A percentile compares a stretch with the other conserved stretches of the same genome.
Conservation (phyloP, 805 yeast genomes). For the Saturnispora mendoncae region DNA sequence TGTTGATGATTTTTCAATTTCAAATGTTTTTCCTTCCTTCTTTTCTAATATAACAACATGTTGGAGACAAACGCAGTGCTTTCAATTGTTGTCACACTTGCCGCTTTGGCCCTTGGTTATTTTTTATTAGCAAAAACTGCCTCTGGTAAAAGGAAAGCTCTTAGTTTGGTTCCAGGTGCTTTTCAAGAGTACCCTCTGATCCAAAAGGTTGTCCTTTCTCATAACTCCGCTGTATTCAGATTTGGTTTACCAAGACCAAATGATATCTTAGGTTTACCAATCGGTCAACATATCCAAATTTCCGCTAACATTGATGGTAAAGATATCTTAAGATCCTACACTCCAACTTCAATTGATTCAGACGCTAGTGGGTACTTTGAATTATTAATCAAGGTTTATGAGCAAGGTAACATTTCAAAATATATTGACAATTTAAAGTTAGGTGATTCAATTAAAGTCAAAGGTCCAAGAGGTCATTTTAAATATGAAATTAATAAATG, state of each 20-base stretch:
- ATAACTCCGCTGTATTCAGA: constrained; percentile 75
- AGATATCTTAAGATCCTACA: constrained; percentile 78
- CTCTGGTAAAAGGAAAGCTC: constrained; percentile 36
- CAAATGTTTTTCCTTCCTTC: too few species aligned
- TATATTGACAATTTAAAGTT: constrained; percentile 60
- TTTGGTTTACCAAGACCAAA: constrained; percentile 71
- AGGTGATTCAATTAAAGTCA: constrained; percentile 70
- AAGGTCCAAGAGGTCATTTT: constrained; percentile 90
- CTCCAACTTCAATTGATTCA: constrained; percentile 74
- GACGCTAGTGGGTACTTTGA: constrained; percentile 77
- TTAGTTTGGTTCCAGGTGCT: constrained; percentile 44
- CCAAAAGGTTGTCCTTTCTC: constrained; percentile 64
- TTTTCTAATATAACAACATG: too few species aligned
- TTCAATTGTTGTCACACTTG: constrained; percentile 5
- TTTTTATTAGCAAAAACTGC: constrained; percentile 8
- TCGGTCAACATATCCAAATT: constrained; percentile 88
- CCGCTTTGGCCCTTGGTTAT: constrained; percentile 20
- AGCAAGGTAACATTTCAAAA: constrained; percentile 75
- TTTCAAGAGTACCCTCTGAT: constrained; percentile 76
- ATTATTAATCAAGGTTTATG: constrained; percentile 76
- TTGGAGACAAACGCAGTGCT: constrained; percentile 5
- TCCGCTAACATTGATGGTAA: constrained; percentile 69
- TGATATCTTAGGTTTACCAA: constrained; percentile 78
- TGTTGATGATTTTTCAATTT: too few species aligned
- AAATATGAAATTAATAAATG: constrained; percentile 74